Evolutionary conservation across 2,329 filamentous ascomycete species (phyloP), one percentile per base, ranked within the genome.

Genomic region (Alternaria atra): DNA sequence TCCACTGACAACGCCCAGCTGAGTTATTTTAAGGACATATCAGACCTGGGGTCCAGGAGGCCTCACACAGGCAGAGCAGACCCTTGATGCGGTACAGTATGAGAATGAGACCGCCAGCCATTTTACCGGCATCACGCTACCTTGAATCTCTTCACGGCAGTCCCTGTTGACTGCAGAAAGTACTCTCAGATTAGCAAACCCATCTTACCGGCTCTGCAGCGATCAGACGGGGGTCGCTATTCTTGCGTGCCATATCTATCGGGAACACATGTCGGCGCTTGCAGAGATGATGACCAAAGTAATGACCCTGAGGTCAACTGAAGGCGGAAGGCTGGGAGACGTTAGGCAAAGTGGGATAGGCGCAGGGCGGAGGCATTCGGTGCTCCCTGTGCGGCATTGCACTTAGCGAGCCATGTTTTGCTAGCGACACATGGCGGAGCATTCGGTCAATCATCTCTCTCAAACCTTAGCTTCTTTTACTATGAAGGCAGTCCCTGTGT

Each of bases 1-100:
- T 59, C 47, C 34, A 32, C 52, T 34, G 39, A 46, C 40, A 12
- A 56, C 44, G 61, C 60, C 66, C 56, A 68, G 60, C 59, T 56
- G 57, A 63, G 69, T 66, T 75, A 75, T 73, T 75, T 75, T 73
- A 69, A 69, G 73, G 71, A 66, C 65, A 68, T 69, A 67, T 71
- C 61, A 55, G 50, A 34, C 40, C 63, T 25, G 43, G 55, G 65
- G 56, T 61, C 43, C 27, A 39, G 23, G 23, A 29, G 30, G 25
- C 32, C 46, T 48, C 52, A 30, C 54, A 52, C 63, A 40, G 20
- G 37, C 55, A 59, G 42, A 50, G 32, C 58, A 47, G 27, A 32
- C 53, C 56, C 57, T 52, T 37, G 59, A 55, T 32, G 44, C 50
- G 34, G 39, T 52, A 55, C 60, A 60, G 60, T 63, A 54, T 58